These are phyloP conservation scores for Colletotrichum siamense DNA, from an alignment of 2,329 filamentous ascomycete species.

Conservation along the genomic window DNA sequence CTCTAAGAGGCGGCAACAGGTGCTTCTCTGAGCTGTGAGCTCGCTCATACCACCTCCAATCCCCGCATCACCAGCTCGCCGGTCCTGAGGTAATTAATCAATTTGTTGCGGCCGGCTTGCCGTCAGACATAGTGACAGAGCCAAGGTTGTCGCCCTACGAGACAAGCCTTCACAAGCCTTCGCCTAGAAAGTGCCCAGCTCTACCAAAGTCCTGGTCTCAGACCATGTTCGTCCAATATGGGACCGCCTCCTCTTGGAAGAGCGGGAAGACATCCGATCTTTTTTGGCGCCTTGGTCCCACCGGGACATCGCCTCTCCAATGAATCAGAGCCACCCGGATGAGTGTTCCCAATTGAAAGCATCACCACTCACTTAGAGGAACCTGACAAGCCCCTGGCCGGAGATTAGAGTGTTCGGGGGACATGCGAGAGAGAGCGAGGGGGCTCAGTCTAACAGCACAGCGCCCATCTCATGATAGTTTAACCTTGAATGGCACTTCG, in stretches of 20 bases:
- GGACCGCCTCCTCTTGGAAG: background rate
- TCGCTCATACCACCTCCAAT: background rate
- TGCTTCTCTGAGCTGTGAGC: background rate
- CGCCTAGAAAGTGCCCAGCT: background rate
- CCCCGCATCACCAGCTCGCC: background rate
- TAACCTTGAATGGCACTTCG: background rate
- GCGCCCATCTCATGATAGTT: conserved; percentile 2
- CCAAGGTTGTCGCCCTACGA: background rate
- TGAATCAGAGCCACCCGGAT: background rate
- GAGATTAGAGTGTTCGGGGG: background rate
- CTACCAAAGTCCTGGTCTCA: background rate
- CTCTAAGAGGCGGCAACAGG: background rate
- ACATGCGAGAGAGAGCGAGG: background rate
- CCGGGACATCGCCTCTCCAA: background rate
- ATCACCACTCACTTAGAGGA: background rate
- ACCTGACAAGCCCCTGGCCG: background rate
- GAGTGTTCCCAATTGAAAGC: conserved; percentile 6
- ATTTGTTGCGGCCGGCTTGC: background rate
- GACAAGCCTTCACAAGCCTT: conserved; percentile 6
- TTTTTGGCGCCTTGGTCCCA: background rate
- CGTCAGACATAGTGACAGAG: background rate
- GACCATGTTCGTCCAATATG: conserved; percentile 7
- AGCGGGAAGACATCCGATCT: conserved; percentile 6
- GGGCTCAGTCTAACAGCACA: background rate
- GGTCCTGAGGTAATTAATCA: background rate